Evolutionary conservation across 1,284 basidiomycete species (phyloP).

Genomic region (Tranzscheliella williamsii): DNA sequence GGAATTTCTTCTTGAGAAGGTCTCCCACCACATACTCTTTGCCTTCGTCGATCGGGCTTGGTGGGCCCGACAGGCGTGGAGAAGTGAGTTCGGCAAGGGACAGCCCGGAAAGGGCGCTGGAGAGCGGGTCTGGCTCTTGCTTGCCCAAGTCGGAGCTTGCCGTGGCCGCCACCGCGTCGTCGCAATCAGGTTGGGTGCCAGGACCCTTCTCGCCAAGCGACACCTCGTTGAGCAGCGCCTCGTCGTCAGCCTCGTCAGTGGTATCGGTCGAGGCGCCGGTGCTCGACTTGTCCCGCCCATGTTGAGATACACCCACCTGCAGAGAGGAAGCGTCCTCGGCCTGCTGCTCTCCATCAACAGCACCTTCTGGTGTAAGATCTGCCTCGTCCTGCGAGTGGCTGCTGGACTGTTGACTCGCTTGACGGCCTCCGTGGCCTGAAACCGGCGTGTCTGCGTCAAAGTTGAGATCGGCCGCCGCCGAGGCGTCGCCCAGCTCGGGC

Average conservation of each 20-base stretch:
- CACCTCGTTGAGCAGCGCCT: constrained; percentile 50
- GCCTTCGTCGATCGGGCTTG: constrained; percentile 44
- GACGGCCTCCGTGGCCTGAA: not conserved
- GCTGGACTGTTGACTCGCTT: too few relatives aligned
- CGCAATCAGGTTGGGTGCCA: not conserved
- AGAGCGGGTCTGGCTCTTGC: constrained; percentile 31
- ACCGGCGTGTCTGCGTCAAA: not conserved
- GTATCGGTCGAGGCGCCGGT: constrained; percentile 34
- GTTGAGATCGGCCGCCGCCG: constrained; percentile 5
- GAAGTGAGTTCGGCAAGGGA: constrained; percentile 53
- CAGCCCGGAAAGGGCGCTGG: constrained; percentile 47
- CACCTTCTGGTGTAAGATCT: not conserved
- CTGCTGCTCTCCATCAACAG: not conserved
- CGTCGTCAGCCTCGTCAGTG: constrained; percentile 51
- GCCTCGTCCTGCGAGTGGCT: not conserved
- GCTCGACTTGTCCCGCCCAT: constrained; percentile 35
- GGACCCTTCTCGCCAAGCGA: constrained; percentile 26
- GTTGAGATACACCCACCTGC: not conserved
- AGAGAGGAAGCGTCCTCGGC: not conserved
- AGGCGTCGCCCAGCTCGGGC: constrained; percentile 22
- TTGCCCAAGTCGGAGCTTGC: not conserved
- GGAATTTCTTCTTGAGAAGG: constrained; percentile 54
- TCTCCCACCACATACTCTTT: constrained; percentile 52
- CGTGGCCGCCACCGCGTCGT: not conserved
- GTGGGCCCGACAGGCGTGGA: constrained; percentile 38